Base-by-base conservation (phyloP, 768 basidiomycete genomes). In the Mycena vitilis region DNA sequence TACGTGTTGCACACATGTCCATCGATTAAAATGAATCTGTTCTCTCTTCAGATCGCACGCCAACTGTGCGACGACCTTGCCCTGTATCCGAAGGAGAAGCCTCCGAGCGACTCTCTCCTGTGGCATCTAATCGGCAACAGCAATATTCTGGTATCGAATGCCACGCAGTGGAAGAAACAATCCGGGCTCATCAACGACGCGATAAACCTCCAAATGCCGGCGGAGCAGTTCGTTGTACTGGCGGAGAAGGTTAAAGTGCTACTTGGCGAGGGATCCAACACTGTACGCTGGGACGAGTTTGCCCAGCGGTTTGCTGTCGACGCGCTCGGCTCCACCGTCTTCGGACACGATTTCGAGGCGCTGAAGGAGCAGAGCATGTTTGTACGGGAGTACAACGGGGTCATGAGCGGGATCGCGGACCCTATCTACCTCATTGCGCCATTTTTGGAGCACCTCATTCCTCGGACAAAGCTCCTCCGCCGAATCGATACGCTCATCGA, bases 141-240 rank as follows among this genome's bases (percentile, higher is more conserved):
- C 20, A 83, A 82, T 48, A 75, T 83, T 36, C 73, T 82, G 65
- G 75, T 82, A 65, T 76, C 80, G 49, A 82, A 82, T 65, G 81
- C 82, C 16, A 79, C 78, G 51, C 74, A 69, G 61, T 82, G 81
- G 81, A 78, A 78, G 65, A 71, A 78, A 22, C 82, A 82, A 44
- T 80, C 80, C 13, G 66, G 71, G 5, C 73, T 78, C n/a, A 76
- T 82, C 25, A 80, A 76, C 56, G 73, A 76, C 12, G 81, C 81
- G 2, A 75, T 82, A 42, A 73, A 75, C 60, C 73, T 75, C 18
- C 75, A 78, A 45, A 74, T 80, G 16, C 82, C 82, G 18, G 70
- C 82, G 25, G 74, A 80, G 53, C 67, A 73, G 20, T 82, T 81
- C 60, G 74, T 77, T 13, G 22, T 65, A 3, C 71, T 82, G n/a